Evolutionary conservation across 768 basidiomycete species (phyloP), one percentile per base, ranked within the genome.

Genomic region (Mycena rebaudengoi): DNA sequence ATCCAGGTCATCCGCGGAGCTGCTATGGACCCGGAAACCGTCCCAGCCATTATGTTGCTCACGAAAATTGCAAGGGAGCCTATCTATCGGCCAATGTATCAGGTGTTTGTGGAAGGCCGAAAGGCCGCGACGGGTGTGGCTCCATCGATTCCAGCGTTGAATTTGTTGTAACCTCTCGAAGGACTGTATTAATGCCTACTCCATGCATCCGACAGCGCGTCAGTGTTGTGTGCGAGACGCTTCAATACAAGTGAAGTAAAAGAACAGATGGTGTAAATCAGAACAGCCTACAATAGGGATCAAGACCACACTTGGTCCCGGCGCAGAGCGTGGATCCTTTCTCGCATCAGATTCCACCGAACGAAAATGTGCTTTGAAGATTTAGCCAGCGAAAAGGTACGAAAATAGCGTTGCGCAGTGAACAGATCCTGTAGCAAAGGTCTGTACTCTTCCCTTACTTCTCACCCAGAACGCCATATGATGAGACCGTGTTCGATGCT

Each of bases 11-110:
- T 62, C 23, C 51, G 51, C 1, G 53, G 49, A 11, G 43, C 51
- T 2, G 21, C 20, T n/a, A 25, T 41, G 6, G 26, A 16, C 8
- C 29, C 45, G 16, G 39, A 46, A 2, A 39, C 18, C 14, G 2
- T 28, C 11, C 4, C 14, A 0, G 41, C 60, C 20, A 32, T 21
- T 10, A 30, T 51, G 14, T 28, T 60, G 48, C 25, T 29, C 35
- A 28, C 20, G 23, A 61, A 61, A 35, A 60, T 60, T 35, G 48
- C 48, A 12, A 50, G 58, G 14, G 58, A 51, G 30, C 7, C 28
- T 6, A 29, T 58, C 5, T 58, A 41, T n/a, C n/a, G n/a, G n/a
- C n/a, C 30, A 44, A 44, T 44, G 43, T 44, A 44, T 44, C 11
- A 44, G 12, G 35, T 37, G 35, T 37, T 37, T 37, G 35, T 37